Evolutionary conservation across 441 rosid genomes (phyloP), one percentile per base, ranked within the genome.

Genomic region (Corymbia calophylla): DNA sequence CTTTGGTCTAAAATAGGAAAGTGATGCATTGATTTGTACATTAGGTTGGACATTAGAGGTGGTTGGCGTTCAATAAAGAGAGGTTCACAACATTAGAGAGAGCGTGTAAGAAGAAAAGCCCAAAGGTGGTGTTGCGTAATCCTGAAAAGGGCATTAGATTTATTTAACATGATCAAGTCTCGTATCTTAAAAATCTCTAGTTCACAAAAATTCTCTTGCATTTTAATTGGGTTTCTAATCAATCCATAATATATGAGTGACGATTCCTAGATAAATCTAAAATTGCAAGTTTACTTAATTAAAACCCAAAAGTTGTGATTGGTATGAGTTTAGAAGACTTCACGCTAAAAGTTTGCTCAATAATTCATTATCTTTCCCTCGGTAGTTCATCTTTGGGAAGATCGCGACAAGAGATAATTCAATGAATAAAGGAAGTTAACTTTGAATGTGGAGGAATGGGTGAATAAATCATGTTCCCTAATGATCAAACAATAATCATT

Each of bases 301-400:
- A 73, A 73, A 39, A 21, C 9, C 2, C 5, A 9, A 39, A 73
- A 73, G n/a, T 23, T 73, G 15, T 9, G 4, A 73, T 39, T 39
- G 29, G 1, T 66, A 31, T 21, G 7, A 1, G 29, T 0, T 1
- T 0, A 35, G 27, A 49, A 73, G 29, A 39, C 9, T 62, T 3
- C 2, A 0, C 1, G 2, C 84, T 23, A 73, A 7, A 11, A 21
- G 9, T 21, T 39, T 70, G 25, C 44, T 70, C 11, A 70, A 21
- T 11, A 35, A 35, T 35, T 25, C 49, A 19, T 70, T 9, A 0
- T 6, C 8, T 35, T 68, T 70, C 48, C 11, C 47, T 19, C 35
- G 8, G 47, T 70, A 7, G 48, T 70, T 70, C 23, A 23, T 5
- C 7, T 68, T 68, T 68, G 77, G 77, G 5, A 70, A 35, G 15